phyloP scores from a whole-genome alignment of 1,139 yeast genomes.

The Pichia sp. region DNA sequence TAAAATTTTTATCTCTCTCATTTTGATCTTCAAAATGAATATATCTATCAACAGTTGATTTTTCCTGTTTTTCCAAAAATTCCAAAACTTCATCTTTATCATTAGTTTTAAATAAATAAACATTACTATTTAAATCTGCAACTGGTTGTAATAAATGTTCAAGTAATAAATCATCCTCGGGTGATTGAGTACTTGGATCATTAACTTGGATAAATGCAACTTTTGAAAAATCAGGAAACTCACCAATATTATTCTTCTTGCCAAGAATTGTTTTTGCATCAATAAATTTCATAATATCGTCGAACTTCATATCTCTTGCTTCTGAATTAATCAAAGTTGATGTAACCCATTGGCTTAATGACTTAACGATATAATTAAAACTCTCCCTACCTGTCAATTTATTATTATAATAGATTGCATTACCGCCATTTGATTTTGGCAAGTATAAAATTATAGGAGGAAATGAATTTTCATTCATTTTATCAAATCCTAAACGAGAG shows the following conservation, averaged over 20 bases:
- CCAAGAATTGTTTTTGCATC: constrained; percentile 33
- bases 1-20: constrained; percentile 4
- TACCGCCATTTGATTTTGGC: constrained; percentile 34
- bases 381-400: background rate
- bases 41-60: constrained; percentile 37
- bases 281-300: constrained; percentile 38
- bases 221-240: constrained; percentile 34
- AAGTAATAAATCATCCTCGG: constrained; percentile 56
- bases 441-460: constrained; percentile 34
- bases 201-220: constrained; percentile 49
- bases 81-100: constrained; percentile 37
- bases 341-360: constrained; percentile 33
- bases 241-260: constrained; percentile 17
- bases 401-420: constrained; percentile 28
- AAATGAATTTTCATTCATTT: constrained; percentile 14
- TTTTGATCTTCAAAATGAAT: constrained; percentile 13
- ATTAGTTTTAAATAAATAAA: constrained; percentile 46
- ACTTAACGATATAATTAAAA: constrained; percentile 20
- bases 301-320: constrained; percentile 34
- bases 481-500: constrained; percentile 39
- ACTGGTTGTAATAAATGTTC: constrained; percentile 55
- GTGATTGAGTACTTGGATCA: constrained; percentile 43
- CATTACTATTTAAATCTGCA: constrained; percentile 48
- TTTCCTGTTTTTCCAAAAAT: constrained; percentile 39
- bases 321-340: constrained; percentile 32